Base-by-base conservation (phyloP, 2,329 filamentous ascomycete species). In the Fusarium graminum region DNA sequence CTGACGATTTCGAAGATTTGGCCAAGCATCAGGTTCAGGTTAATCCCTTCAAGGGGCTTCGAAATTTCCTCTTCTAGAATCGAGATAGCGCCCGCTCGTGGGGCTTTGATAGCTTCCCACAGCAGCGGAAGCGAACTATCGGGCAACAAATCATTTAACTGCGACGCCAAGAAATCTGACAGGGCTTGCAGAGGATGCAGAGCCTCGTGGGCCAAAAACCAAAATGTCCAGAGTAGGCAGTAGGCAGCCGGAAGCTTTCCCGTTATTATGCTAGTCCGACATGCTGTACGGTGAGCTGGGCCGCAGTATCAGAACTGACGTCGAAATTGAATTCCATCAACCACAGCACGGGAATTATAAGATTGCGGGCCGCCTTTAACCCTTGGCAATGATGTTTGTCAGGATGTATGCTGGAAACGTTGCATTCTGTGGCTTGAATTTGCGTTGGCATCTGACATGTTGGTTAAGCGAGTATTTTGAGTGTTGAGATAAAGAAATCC, bases 321-420 rank as follows among this genome's bases (percentile, higher is more conserved):
- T 70, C 22, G 67, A 70, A 71, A 56, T 46, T 47, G 53, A 67
- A 63, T 72, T 72, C 70, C 70, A 70, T 72, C 70, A 72, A 72
- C 68, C 70, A 73, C 64, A 72, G 63, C 38, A 52, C 70, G 61
- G 61, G 70, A 59, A 64, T 56, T 47, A 57, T 29, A 64, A 72
- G 65, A 57, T 56, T 52, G 68, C 68, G 70, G 65, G 70, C 57
- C 66, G 55, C 45, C 43, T 51, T 43, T 59, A 47, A 57, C 41
- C 43, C 65, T 65, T 58, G 65, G 49, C 39, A 46, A 59, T 59
- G 68, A 66, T 70, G 66, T 50, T 45, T 62, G 46, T 46, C 68
- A 68, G 55, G 65, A 45, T 47, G 19, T 22, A 52, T 59, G 34
- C 43, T 22, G 44, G 26, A 26, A 30, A 51, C 40, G 47, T 46